Evolutionary conservation across 2,329 filamentous ascomycete species (phyloP).

Genomic region (Apiospora pterosperma): DNA sequence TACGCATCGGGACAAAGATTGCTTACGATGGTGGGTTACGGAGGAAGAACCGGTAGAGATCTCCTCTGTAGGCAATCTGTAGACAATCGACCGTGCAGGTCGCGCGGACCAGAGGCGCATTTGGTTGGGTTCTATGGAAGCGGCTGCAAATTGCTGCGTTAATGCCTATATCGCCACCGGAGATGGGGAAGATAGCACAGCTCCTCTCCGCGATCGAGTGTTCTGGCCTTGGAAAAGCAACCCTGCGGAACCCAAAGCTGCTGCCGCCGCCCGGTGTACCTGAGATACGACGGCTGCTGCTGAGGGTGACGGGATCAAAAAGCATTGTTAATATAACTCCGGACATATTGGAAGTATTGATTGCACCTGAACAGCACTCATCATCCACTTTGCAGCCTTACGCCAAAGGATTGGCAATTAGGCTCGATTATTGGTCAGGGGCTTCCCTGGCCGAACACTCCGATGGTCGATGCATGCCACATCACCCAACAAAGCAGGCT

Average conservation of each 20-base stretch:
- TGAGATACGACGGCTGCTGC: neutral
- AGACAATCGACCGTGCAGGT: neutral
- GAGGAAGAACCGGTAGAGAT: neutral
- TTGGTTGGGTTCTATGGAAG: neutral
- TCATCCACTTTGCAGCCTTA: neutral
- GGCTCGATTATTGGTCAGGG: neutral
- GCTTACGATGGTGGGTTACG: neutral
- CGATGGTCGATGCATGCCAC: slow-evolving; percentile 5
- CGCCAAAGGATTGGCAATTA: neutral
- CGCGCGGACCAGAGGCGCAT: neutral
- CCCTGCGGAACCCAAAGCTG: neutral
- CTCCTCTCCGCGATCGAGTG: neutral
- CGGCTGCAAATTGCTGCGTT: neutral
- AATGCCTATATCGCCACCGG: slow-evolving; percentile 5
- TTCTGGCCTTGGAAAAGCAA: neutral
- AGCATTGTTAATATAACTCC: neutral
- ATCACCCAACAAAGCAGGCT: slow-evolving; percentile 12
- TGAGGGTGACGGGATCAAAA: neutral
- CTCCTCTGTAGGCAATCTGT: neutral
- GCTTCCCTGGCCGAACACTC: neutral
- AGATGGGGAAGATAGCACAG: neutral
- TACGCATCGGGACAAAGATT: neutral
- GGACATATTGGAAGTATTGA: neutral
- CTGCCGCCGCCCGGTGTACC: neutral
- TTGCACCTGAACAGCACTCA: neutral